phyloP scores from a whole-genome alignment of 2,329 filamentous ascomycete species.

The Acrodontium crateriforme region DNA sequence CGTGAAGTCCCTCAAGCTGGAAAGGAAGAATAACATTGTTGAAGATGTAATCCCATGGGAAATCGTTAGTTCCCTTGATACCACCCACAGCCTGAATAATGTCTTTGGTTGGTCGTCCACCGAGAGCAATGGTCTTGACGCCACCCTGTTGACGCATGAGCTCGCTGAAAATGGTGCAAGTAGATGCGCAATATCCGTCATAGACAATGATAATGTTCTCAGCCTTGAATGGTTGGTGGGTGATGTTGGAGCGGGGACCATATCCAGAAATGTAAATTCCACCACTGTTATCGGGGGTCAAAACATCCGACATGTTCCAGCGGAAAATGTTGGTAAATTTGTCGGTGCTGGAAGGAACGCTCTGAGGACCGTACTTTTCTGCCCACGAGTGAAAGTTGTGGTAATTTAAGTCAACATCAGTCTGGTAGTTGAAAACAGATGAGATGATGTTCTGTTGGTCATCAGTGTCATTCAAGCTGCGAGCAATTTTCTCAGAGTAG shows the following conservation, averaged over 20 bases:
- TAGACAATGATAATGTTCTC: conserved; percentile 42
- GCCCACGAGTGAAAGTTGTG: conserved; percentile 34
- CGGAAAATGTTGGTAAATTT: conserved; percentile 44
- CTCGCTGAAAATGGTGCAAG: conserved; percentile 34
- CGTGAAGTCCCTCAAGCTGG: conserved; percentile 10
- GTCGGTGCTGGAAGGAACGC: conserved; percentile 32
- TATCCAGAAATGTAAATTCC: conserved; percentile 35
- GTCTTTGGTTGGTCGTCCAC: conserved; percentile 27
- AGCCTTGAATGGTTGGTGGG: conserved; percentile 38
- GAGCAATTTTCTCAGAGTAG: conserved; percentile 18
- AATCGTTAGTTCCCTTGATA: conserved; percentile 29
- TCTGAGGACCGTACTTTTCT: conserved; percentile 33
- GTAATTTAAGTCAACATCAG: conserved; percentile 33
- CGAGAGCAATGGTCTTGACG: conserved; percentile 29
- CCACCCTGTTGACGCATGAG: conserved; percentile 31
- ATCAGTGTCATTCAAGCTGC: conserved; percentile 21
- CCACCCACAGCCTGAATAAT: conserved; percentile 33
- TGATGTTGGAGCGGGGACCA: conserved; percentile 32
- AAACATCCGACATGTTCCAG: conserved; percentile 35
- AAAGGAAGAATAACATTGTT: conserved; percentile 10
- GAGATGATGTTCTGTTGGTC: conserved; percentile 29
- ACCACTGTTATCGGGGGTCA: conserved; percentile 21
- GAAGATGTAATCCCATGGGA: conserved; percentile 13
- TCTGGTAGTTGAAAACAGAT: conserved; percentile 34
- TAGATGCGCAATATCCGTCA: conserved; percentile 33